Percentiles rank a stretch among this genome's conserved stretches.
phyloP scores from a whole-genome alignment of 352 stramenopile genomes.

The Thalassiosira gravida region DNA sequence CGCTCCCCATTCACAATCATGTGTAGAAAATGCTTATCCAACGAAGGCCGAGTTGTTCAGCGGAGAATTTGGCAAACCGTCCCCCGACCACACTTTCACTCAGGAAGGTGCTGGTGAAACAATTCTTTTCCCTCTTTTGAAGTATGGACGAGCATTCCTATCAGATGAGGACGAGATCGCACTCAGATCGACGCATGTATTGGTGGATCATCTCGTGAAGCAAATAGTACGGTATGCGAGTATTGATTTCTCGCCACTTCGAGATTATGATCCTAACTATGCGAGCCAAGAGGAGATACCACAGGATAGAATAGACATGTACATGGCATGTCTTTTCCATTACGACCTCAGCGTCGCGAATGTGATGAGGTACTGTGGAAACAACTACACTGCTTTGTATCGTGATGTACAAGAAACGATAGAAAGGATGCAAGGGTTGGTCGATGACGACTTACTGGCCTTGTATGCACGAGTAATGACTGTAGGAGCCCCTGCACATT shows the following conservation, averaged over 20 bases:
- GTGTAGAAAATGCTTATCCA: too few species aligned
- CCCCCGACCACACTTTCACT: background rate
- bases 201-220: conserved; percentile 8
- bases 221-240: background rate
- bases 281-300: background rate
- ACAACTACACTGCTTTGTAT: background rate
- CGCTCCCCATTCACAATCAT: too few species aligned
- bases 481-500: background rate
- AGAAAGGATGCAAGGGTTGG: background rate
- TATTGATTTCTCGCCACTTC: background rate
- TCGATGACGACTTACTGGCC: background rate
- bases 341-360: background rate
- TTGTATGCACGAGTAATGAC: background rate
- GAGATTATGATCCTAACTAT: conserved; percentile 1
- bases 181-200: background rate
- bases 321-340: conserved; percentile 9
- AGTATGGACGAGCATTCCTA: background rate
- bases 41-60: background rate
- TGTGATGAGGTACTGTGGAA: background rate
- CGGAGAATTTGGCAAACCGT: conserved; percentile 1
- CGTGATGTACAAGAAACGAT: background rate
- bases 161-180: too few species aligned
- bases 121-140: background rate
- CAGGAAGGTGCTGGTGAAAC: background rate
- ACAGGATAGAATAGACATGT: background rate